A percentile compares a stretch with the other conserved stretches of the same genome.
These are phyloP conservation scores for Apiotrichum brassicae DNA, from an alignment of 1,284 basidiomycete species.

Conservation along the genomic window DNA sequence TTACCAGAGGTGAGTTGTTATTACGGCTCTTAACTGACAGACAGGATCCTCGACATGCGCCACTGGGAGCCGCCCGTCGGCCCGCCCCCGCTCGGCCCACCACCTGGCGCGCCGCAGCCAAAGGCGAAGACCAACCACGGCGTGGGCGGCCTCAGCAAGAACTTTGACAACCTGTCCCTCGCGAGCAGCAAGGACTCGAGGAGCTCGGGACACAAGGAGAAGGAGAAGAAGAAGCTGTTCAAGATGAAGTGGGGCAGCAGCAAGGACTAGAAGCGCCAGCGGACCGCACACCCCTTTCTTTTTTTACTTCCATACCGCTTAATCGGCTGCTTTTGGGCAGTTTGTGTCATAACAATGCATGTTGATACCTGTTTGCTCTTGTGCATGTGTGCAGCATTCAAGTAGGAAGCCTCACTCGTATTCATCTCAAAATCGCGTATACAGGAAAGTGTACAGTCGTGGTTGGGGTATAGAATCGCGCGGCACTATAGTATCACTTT, in stretches of 20 bases:
- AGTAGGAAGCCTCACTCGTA: too few relatives aligned
- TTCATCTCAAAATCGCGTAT: too few relatives aligned
- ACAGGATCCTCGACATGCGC: constrained; percentile 41
- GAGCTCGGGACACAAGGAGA: constrained; percentile 37
- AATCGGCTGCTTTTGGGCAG: neutral
- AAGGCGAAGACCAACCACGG: constrained; percentile 10
- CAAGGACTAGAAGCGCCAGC: constrained; percentile 1
- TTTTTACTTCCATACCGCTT: neutral
- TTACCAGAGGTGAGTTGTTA: constrained; percentile 57
- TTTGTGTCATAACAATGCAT: constrained; percentile 4
- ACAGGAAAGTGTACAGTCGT: too few relatives aligned
- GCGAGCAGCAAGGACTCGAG: constrained; percentile 1
- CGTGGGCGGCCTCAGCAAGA: constrained; percentile 13
- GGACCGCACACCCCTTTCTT: neutral
- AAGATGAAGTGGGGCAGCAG: constrained; percentile 39
- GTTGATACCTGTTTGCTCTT: too few relatives aligned
- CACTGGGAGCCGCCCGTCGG: constrained; percentile 45
- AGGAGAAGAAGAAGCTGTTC: constrained; percentile 65
- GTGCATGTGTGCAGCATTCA: too few relatives aligned
- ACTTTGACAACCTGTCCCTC: constrained; percentile 13
- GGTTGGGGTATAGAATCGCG: too few relatives aligned
- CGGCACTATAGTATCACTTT: too few relatives aligned
- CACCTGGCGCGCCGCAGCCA: constrained; percentile 24
- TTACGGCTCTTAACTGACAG: too few relatives aligned
- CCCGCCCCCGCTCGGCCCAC: constrained; percentile 40